Base-by-base conservation (phyloP, 306 rosid genomes). In the Corylus americana region DNA sequence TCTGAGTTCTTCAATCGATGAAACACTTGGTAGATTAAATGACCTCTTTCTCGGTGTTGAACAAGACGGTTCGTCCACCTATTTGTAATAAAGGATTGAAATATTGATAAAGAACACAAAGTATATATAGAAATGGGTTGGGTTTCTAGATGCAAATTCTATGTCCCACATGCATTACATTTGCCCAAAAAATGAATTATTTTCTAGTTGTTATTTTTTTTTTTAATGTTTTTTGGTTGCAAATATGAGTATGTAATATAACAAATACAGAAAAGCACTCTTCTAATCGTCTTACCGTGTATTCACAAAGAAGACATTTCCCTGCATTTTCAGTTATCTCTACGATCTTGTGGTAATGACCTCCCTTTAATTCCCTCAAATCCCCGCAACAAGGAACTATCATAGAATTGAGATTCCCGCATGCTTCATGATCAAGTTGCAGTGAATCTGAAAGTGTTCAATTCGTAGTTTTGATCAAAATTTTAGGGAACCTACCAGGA, bases 41-140 rank as follows among this genome's bases (percentile, higher is more conserved):
- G 89, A 85, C 81, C 99, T 91, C 83, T 88, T 90, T 83, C 89
- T 89, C 7, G 98, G 99, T n/a, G 96, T 96, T 74, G 99, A 96
- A 88, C 99, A 96, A 58, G 99, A 96, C 77, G 98, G 97, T 87
- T 93, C 98, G 31, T 96, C 98, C 63, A 96, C 96, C 99, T 96
- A 82, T 3, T 75, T 39, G 72, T 73, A 55, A 55, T 13, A 51
- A 57, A 55, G 14, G 22, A 73, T 59, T 66, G 77, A 50, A 45
- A 59, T 54, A 25, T 62, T 14, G 71, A 64, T 76, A 67, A 3
- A 63, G 31, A 62, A 74, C 67, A 11, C 31, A 47, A 29, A 8
- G 0, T 9, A 3, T 67, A 37, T 7, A 31, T 13, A 13, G 58
- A 16, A 2, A 10, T 67, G 50, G 71, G 71, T 17, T 67, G 50